These are phyloP conservation scores for Lactarius hatsudake DNA, from an alignment of 768 basidiomycete genomes.

Conservation along the genomic window DNA sequence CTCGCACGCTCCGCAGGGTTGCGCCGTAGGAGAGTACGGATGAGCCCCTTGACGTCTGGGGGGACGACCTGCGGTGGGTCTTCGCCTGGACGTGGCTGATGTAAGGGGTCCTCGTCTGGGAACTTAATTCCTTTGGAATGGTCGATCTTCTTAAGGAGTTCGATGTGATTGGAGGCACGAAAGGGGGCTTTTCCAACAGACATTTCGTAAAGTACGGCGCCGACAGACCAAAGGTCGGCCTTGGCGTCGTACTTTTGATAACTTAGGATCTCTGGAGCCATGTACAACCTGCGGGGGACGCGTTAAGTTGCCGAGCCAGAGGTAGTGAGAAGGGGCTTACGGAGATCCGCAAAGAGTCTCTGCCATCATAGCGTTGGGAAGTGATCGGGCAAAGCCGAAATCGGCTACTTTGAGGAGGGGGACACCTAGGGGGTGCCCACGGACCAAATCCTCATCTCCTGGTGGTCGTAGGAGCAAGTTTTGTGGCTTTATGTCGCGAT, in stretches of 20 bases:
- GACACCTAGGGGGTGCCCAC: slow-evolving; percentile 88
- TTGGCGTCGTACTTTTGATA: slow-evolving; percentile 98
- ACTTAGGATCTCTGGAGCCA: slow-evolving; percentile 97
- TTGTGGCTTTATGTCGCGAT: slow-evolving; percentile 98
- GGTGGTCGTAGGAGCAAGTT: slow-evolving; percentile 90
- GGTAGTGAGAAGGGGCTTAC: slow-evolving; percentile 45
- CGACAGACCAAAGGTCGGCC: slow-evolving; percentile 97
- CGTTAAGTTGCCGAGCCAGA: background rate
- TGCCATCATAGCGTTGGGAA: slow-evolving; percentile 91
- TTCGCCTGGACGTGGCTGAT: slow-evolving; percentile 46
- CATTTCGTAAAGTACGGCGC: slow-evolving; percentile 96
- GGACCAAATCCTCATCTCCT: slow-evolving; percentile 69
- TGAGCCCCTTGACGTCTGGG: slow-evolving; percentile 82
- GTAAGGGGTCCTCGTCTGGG: slow-evolving; percentile 79
- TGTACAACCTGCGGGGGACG: slow-evolving; percentile 67
- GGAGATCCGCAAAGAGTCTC: slow-evolving; percentile 98
- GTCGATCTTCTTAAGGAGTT: slow-evolving; percentile 91
- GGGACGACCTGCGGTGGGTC: slow-evolving; percentile 58
- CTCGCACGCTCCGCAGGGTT: slow-evolving; percentile 80
- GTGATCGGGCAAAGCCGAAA: slow-evolving; percentile 93
- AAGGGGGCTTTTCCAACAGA: slow-evolving; percentile 90
- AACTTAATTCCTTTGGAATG: slow-evolving; percentile 89
- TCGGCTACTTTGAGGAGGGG: slow-evolving; percentile 97
- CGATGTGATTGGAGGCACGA: slow-evolving; percentile 94
- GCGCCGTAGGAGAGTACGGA: slow-evolving; percentile 78